These are phyloP conservation scores for Chenopodium berlandieri DNA, from an alignment of 148 eudicot species.

Conservation along the genomic window DNA sequence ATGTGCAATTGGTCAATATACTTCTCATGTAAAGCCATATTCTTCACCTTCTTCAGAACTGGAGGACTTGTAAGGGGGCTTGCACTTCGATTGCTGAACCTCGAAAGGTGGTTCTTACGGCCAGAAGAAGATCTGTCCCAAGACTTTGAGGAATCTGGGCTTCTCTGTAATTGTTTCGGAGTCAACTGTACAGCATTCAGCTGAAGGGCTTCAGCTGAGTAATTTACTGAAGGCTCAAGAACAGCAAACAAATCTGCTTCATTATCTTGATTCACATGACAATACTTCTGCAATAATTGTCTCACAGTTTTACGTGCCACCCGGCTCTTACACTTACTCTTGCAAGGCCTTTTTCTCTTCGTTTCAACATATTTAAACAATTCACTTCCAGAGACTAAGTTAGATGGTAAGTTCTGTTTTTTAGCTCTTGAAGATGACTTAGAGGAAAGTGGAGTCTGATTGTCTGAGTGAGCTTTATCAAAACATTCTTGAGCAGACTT, in stretches of 20 bases:
- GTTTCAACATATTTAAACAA: conserved; percentile 39
- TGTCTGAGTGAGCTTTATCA: conserved; percentile 66
- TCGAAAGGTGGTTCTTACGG: conserved; percentile 46
- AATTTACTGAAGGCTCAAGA: conserved; percentile 51
- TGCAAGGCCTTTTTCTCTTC: conserved; percentile 36
- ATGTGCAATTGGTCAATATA: conserved; percentile 69
- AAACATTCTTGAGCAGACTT: conserved; percentile 92
- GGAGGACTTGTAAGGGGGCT: conserved; percentile 57
- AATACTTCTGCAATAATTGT: conserved; percentile 57
- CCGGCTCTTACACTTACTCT: conserved; percentile 40
- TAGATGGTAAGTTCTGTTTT: conserved; percentile 29
- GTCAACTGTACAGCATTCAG: conserved; percentile 34
- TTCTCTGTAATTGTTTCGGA: conserved; percentile 30
- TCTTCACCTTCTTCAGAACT: conserved; percentile 71
- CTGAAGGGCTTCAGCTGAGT: conserved; percentile 26
- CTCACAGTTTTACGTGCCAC: conserved; percentile 61
- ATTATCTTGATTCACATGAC: conserved; percentile 40
- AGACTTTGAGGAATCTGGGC: conserved; percentile 32
- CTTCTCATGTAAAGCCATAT: conserved; percentile 78
- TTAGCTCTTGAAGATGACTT: conserved; percentile 50
- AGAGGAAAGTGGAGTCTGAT: conserved; percentile 58
- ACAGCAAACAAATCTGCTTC: conserved; percentile 56
- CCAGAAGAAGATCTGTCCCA: conserved; percentile 42
- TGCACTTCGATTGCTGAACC: conserved; percentile 22
- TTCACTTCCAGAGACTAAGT: conserved; percentile 40